These are phyloP conservation scores for Gossypium bickii DNA, from an alignment of 345 rosid species.

Conservation along the genomic window DNA sequence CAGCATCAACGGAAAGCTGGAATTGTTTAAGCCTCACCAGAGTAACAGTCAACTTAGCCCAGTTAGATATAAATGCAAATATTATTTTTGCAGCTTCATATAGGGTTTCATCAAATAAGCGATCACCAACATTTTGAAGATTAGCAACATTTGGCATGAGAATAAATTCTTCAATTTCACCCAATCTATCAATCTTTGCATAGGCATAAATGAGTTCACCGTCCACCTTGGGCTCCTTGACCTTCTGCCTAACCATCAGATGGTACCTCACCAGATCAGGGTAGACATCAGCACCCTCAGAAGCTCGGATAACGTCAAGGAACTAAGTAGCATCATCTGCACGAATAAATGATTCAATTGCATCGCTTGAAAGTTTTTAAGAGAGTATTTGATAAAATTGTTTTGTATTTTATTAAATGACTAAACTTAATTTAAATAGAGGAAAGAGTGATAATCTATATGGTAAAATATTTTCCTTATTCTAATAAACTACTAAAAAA, in stretches of 20 bases:
- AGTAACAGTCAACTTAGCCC: slow-evolving; percentile 93
- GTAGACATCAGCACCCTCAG: slow-evolving; percentile 71
- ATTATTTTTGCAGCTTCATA: slow-evolving; percentile 96
- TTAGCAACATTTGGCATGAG: too few species aligned
- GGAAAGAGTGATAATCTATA: too few species aligned
- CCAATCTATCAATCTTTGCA: too few species aligned
- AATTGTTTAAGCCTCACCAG: slow-evolving; percentile 90
- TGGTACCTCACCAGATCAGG: slow-evolving; percentile 90
- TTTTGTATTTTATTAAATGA: too few species aligned
- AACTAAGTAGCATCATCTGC: slow-evolving; percentile 84
- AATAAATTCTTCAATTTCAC: too few species aligned
- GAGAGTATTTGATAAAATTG: too few species aligned
- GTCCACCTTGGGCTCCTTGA: too few species aligned
- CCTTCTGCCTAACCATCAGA: slow-evolving; percentile 86
- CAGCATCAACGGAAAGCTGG: slow-evolving; percentile 98
- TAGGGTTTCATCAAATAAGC: slow-evolving; percentile 49
- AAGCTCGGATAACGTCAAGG: slow-evolving; percentile 64
- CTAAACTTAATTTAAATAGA: too few species aligned
- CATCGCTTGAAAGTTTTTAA: slow-evolving; percentile 42
- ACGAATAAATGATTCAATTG: slow-evolving; percentile 88
- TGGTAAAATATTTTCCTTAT: too few species aligned
- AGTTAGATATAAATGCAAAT: slow-evolving; percentile 89
- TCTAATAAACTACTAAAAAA: too few species aligned
- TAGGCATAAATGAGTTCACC: too few species aligned
- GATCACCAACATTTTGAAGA: not conserved